Percentiles rank a stretch among this genome's conserved stretches.
Conservation (phyloP, 2,329 filamentous ascomycete species). For the Myriosclerotinia scirpicola region DNA sequence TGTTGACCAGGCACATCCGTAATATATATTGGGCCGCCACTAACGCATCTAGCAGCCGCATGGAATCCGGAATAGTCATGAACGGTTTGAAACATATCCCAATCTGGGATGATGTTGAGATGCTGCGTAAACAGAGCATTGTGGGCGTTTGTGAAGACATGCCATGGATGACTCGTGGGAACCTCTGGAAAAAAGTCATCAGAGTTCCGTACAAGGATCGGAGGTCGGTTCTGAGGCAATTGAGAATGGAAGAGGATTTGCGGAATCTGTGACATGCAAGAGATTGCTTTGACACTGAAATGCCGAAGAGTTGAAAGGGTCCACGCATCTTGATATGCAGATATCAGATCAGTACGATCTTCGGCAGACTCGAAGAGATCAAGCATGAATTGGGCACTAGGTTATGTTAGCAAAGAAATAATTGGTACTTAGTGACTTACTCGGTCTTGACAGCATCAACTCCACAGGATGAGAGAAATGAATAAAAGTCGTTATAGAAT, state of each 20-base stretch:
- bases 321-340: conserved; percentile 84
- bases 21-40: conserved; percentile 90
- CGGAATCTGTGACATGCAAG: conserved; percentile 92
- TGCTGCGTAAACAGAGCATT: conserved; percentile 81
- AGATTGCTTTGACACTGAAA: conserved; percentile 76
- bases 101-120: conserved; percentile 83
- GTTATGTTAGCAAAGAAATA: conserved; percentile 10
- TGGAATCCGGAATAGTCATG: conserved; percentile 77
- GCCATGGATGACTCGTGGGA: conserved; percentile 83
- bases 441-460: conserved; percentile 92
- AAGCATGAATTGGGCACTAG: conserved; percentile 75
- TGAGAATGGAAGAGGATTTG: conserved; percentile 84
- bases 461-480: conserved; percentile 70
- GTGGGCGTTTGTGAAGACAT: conserved; percentile 91
- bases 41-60: conserved; percentile 84
- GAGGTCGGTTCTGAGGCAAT: conserved; percentile 71
- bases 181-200: conserved; percentile 90
- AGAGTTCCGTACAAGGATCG: conserved; percentile 78
- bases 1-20: conserved; percentile 86
- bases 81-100: conserved; percentile 68
- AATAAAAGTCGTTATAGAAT: conserved; percentile 91
- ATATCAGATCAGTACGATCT: conserved; percentile 69
- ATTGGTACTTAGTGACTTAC: conserved; percentile 27
- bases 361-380: conserved; percentile 70
- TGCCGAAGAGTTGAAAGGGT: conserved; percentile 72